These are phyloP conservation scores for Avena sativa DNA, from an alignment of 176 grass and related monocot species.

Conservation along the genomic window DNA sequence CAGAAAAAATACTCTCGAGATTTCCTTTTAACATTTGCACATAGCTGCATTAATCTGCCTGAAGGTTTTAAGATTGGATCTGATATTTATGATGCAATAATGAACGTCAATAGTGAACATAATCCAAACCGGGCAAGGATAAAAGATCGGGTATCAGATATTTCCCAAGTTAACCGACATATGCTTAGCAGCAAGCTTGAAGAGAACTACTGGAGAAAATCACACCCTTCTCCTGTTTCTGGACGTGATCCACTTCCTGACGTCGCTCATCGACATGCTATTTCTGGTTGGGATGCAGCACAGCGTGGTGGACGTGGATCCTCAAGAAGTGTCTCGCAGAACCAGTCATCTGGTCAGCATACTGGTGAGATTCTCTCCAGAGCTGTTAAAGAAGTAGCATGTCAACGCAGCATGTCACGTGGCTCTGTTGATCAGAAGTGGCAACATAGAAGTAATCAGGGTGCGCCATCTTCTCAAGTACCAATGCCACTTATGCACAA, in stretches of 20 bases:
- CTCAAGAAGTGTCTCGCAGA: slow-evolving; percentile 47
- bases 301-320: slow-evolving; percentile 56
- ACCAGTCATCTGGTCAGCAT: slow-evolving; percentile 53
- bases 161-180: slow-evolving; percentile 36
- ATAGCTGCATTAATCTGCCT: slow-evolving; percentile 59
- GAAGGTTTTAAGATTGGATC: slow-evolving; percentile 64
- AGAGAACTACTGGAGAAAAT: slow-evolving; percentile 64
- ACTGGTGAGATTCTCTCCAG: slow-evolving; percentile 68
- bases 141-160: slow-evolving; percentile 46
- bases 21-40: slow-evolving; percentile 73
- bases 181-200: slow-evolving; percentile 47
- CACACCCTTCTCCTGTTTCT: slow-evolving; percentile 46
- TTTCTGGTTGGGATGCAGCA: slow-evolving; percentile 48
- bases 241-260: slow-evolving; percentile 50
- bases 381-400: slow-evolving; percentile 51
- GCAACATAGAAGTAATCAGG: slow-evolving; percentile 53
- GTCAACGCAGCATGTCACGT: slow-evolving; percentile 48
- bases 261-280: slow-evolving; percentile 24
- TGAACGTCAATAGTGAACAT: slow-evolving; percentile 50
- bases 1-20: slow-evolving; percentile 67
- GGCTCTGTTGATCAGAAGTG: slow-evolving; percentile 67
- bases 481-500: slow-evolving; percentile 68
- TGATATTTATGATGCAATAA: slow-evolving; percentile 51
- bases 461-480: slow-evolving; percentile 57
- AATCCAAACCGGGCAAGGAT: slow-evolving; percentile 50